Base-by-base conservation (phyloP, 768 basidiomycete species). In the Suillus brevipes region DNA sequence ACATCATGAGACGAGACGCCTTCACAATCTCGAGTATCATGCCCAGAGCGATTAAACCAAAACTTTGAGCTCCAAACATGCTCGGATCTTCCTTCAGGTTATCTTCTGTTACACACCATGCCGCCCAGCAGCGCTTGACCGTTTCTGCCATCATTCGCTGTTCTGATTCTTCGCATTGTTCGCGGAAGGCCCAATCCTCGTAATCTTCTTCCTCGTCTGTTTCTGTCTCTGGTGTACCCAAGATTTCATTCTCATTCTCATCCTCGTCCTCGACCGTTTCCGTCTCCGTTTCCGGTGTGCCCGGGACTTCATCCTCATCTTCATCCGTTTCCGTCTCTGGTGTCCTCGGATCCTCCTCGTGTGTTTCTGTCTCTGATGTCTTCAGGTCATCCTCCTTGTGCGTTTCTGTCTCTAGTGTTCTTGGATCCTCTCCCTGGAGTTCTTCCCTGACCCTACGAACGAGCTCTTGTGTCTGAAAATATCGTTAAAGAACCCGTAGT, bases 11-110 rank as follows among this genome's bases (percentile, higher is more conserved):
- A 59, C 38, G 58, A 8, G 70, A 70, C 20, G 69, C 75, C 61
- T 79, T 81, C 31, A 80, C 62, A 37, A 78, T 65, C 18, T 83
- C 81, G 61, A 85, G 69, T 68, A 84, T 76, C 31, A 74, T 68
- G 13, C 80, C 79, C 67, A 84, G 62, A 23, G 81, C 82, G 20
- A 85, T 74, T 63, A 82, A 64, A 12, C 83, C 83, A 58, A 84
- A 84, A 67, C 81, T 82, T 65, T 78, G 78, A 8, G 80, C 71
- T 1, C 83, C 83, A 65, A 78, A 84, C 55, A 60, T 59, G 4
- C 31, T 65, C 18, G 72, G 69, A 16, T 76, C 71, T 0, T 67
- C 65, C 53, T 50, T 60, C 20, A 82, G 45, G 12, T 50, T 56
- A 2, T 69, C 72, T 66, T 78, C 77, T 0, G 81, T 79, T 7